Conservation (phyloP, 2,329 filamentous ascomycete species). For the Colletotrichum tofieldiae region DNA sequence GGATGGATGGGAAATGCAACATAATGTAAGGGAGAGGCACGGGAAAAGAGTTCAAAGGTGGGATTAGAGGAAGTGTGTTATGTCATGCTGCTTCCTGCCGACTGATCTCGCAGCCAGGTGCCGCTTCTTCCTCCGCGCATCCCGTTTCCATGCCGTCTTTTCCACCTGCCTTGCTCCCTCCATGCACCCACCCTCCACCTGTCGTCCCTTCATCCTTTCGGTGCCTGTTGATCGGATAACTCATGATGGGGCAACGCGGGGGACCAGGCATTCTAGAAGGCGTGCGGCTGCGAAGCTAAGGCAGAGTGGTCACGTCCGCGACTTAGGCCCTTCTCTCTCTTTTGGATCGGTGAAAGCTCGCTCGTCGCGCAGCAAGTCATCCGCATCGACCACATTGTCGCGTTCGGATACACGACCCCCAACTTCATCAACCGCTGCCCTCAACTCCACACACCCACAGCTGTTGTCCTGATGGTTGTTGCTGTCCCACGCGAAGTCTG, state of each 20-base stretch:
- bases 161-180: not conserved
- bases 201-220: not conserved
- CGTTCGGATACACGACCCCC: not conserved
- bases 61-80: constrained; percentile 8
- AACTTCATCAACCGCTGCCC: not conserved
- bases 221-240: constrained; percentile 32
- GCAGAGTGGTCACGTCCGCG: not conserved
- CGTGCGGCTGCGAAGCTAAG: not conserved
- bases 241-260: not conserved
- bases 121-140: not conserved
- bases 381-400: not conserved
- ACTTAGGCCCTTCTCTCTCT: not conserved
- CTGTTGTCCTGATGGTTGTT: not conserved
- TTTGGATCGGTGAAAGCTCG: too few species aligned
- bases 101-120: constrained; percentile 8
- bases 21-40: constrained; percentile 13
- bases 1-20: constrained; percentile 20
- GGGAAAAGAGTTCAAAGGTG: not conserved
- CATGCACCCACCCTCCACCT: not conserved
- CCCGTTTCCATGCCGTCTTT: not conserved
- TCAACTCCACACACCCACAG: not conserved
- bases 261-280: constrained; percentile 21
- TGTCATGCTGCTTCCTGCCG: constrained; percentile 22
- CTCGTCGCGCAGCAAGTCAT: not conserved
- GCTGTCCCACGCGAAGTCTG: constrained; percentile 15